These are phyloP conservation scores for Cyberlindnera samutprakarnensis DNA, from an alignment of 805 yeast species.

Conservation along the genomic window DNA sequence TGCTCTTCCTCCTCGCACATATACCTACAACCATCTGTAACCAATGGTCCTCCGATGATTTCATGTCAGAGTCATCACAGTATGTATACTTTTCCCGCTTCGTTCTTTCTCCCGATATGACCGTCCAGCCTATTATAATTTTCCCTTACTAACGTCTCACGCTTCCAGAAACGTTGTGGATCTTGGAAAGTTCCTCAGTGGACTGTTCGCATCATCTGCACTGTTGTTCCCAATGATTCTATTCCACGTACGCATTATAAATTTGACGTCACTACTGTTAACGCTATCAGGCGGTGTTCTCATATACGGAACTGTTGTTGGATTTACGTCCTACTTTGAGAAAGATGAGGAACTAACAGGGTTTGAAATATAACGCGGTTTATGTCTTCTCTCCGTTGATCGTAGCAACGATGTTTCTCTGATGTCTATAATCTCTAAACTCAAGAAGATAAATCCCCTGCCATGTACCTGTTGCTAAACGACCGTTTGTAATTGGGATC, in stretches of 20 bases:
- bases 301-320: constrained; percentile 64
- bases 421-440: constrained; percentile 57
- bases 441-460: constrained; percentile 77
- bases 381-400: constrained; percentile 42
- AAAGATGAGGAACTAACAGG: constrained; percentile 29
- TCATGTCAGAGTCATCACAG: constrained; percentile 40
- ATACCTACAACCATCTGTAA: constrained; percentile 48
- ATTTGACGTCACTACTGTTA: constrained; percentile 48
- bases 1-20: constrained; percentile 48
- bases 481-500: constrained; percentile 65
- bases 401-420: constrained; percentile 65
- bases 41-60: constrained; percentile 41
- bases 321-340: constrained; percentile 62
- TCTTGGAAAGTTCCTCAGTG: constrained; percentile 60
- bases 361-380: constrained; percentile 12
- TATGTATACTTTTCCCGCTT: constrained; percentile 21
- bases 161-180: constrained; percentile 42
- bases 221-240: constrained; percentile 52
- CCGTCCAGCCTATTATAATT: background rate
- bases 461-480: constrained; percentile 73
- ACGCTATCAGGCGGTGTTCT: constrained; percentile 62
- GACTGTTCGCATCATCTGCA: constrained; percentile 57
- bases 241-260: constrained; percentile 56
- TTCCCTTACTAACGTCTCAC: background rate
- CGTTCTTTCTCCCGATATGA: too few relatives aligned